Evolutionary conservation across 345 rosid species (phyloP), one percentile per base, ranked within the genome.

Genomic region (Moricandia moricandioides): DNA sequence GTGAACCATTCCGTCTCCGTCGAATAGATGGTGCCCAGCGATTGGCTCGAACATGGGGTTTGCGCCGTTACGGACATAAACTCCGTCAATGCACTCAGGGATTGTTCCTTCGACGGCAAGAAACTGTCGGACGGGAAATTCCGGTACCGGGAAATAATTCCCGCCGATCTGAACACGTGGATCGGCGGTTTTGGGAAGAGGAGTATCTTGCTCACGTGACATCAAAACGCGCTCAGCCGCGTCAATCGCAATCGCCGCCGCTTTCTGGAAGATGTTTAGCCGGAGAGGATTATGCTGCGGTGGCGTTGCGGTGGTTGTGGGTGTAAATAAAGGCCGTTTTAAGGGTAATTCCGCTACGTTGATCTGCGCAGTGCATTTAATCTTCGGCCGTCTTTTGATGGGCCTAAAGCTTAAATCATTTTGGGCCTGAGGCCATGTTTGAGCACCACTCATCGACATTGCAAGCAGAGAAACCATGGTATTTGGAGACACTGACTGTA

Each of bases 1-100:
- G 66, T 94, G 98, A 30, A 94, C 88, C 98, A 94, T 94, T 27
- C 98, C 98, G 68, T 94, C 98, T 3, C 98, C 97, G 81, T 94
- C 98, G 52, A 94, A 94, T 6, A 94, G 71, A 75, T 94, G 98
- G 80, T 94, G 98, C 1, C 97, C 98, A 14, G 96, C 91, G 17
- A 81, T 79, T 0, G 98, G 98, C 73, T 89, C 85, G 47, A 87
- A 87, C 45, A 89, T 82, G 9, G 98, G 98, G 75, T 94, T 94
- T 3, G 97, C 98, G 2, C 98, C 98, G 87, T 94, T 94, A 17
- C 98, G 90, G 67, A 88, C 78, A 69, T 94, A 94, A 6, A 91
- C 95, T 4, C 98, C 98, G 64, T 84, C 72, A 56, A 94, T 85
- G 82, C 93, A 84, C 29, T 82, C 84, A 1, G 98, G 97, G 66